Conservation (phyloP, 129 eudicot species). For the Logfia minima region DNA sequence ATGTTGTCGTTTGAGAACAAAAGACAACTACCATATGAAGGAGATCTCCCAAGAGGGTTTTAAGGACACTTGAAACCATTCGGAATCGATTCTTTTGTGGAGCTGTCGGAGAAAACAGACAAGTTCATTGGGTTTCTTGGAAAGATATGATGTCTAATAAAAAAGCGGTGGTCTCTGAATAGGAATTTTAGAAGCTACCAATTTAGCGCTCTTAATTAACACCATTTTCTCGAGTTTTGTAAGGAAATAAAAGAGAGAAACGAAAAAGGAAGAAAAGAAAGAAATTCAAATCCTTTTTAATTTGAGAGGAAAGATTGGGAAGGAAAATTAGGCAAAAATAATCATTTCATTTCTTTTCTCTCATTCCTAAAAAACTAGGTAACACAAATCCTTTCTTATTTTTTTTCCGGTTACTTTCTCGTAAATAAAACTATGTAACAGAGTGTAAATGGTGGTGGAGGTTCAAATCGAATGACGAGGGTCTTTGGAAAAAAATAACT, state of each 20-base stretch:
- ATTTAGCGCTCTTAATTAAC: not conserved
- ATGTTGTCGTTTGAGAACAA: constrained; percentile 4
- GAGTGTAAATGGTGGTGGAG: not conserved
- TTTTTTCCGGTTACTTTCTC: too few relatives aligned
- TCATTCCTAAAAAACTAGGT: too few relatives aligned
- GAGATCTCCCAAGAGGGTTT: not conserved
- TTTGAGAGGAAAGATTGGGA: too few relatives aligned
- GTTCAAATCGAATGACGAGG: not conserved
- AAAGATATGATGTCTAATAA: not conserved
- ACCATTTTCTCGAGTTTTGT: too few relatives aligned
- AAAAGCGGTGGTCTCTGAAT: not conserved
- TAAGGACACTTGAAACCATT: not conserved
- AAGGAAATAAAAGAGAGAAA: too few relatives aligned
- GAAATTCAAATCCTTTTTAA: too few relatives aligned
- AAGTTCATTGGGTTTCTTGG: not conserved
- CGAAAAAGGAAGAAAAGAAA: too few relatives aligned
- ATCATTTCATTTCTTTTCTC: too few relatives aligned
- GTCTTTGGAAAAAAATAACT: not conserved
- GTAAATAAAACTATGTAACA: too few relatives aligned
- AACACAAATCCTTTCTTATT: too few relatives aligned
- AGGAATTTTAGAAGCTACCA: not conserved
- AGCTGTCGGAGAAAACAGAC: not conserved
- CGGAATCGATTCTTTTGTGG: not conserved
- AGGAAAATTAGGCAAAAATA: too few relatives aligned
- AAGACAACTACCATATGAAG: not conserved